Conservation (phyloP, 83 land plant species). For the Diphasiastrum complanatum region DNA sequence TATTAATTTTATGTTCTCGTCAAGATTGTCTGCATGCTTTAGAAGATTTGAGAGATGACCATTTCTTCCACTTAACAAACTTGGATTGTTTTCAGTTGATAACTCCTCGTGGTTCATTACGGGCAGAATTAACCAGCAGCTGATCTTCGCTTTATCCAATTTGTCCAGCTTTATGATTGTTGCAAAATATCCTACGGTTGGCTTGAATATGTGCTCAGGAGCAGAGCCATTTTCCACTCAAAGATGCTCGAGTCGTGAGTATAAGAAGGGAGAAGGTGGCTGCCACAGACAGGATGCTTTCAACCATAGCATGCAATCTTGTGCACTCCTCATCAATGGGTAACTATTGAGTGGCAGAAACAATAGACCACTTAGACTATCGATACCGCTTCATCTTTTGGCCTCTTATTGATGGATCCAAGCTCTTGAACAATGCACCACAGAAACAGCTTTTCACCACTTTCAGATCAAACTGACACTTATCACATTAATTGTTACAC, state of each 20-base stretch:
- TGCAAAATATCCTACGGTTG: conserved; percentile 15
- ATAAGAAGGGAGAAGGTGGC: conserved; percentile 63
- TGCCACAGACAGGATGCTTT: conserved; percentile 44
- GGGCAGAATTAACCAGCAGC: conserved; percentile 13
- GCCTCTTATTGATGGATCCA: conserved; percentile 2
- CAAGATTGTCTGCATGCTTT: background rate
- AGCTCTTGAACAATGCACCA: conserved; percentile 37
- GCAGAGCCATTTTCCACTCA: background rate
- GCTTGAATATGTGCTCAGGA: background rate
- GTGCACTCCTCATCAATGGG: conserved; percentile 47
- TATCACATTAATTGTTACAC: no score
- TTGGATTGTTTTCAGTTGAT: no score
- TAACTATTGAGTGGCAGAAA: conserved; percentile 44
- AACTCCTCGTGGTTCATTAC: conserved; percentile 3
- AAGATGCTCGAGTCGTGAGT: conserved; percentile 21
- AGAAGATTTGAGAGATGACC: conserved; percentile 4
- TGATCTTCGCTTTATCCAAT: conserved; percentile 43
- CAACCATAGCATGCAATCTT: conserved; percentile 46
- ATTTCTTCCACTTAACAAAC: no score
- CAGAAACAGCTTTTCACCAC: conserved; percentile 13
- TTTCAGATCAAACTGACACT: no score
- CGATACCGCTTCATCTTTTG: conserved; percentile 16
- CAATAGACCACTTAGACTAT: conserved; percentile 62
- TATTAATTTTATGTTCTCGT: conserved; percentile 45
- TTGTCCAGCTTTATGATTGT: conserved; percentile 38